These are phyloP conservation scores for Tephrocybe sp. DNA, from an alignment of 768 basidiomycete species.

Conservation along the genomic window DNA sequence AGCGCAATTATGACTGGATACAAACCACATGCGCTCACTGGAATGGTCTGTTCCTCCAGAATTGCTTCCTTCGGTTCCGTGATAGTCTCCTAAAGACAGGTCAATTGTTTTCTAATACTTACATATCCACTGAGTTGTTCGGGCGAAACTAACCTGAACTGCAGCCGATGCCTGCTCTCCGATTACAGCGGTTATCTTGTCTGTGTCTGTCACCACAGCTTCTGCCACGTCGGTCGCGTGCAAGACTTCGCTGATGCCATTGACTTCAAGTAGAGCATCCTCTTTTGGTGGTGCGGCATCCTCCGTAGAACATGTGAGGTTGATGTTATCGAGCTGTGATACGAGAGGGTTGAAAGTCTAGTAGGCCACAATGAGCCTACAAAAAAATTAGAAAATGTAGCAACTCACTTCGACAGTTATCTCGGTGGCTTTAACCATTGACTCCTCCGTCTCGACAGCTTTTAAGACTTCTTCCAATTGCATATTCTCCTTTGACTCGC, in stretches of 20 bases:
- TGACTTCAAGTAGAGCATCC: slow-evolving; percentile 2
- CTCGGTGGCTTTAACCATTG: slow-evolving; percentile 6
- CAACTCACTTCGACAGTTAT: slow-evolving; percentile 11
- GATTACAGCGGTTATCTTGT: not conserved
- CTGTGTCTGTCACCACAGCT: not conserved
- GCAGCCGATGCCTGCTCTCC: not conserved
- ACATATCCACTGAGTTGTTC: not conserved
- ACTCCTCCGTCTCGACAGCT: not conserved
- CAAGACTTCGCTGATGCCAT: slow-evolving; percentile 1
- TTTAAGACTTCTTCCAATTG: slow-evolving; percentile 10
- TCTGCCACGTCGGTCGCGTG: not conserved
- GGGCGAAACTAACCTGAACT: slow-evolving; percentile 10
- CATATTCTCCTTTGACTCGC: slow-evolving; percentile 5
- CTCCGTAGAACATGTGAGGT: not conserved
- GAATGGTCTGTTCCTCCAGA: not conserved
- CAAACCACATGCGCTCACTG: not conserved
- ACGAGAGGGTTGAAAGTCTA: not conserved
- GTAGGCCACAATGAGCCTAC: not conserved
- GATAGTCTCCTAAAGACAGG: slow-evolving; percentile 1
- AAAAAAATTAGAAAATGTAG: not conserved
- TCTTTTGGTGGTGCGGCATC: not conserved
- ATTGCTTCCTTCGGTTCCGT: slow-evolving; percentile 6
- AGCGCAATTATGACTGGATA: not conserved
- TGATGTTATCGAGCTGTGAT: not conserved
- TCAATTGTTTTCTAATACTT: slow-evolving; percentile 1